Evolutionary conservation across 208 protist genomes (phyloP).

Genomic region (Vickermania ingenoplastis): DNA sequence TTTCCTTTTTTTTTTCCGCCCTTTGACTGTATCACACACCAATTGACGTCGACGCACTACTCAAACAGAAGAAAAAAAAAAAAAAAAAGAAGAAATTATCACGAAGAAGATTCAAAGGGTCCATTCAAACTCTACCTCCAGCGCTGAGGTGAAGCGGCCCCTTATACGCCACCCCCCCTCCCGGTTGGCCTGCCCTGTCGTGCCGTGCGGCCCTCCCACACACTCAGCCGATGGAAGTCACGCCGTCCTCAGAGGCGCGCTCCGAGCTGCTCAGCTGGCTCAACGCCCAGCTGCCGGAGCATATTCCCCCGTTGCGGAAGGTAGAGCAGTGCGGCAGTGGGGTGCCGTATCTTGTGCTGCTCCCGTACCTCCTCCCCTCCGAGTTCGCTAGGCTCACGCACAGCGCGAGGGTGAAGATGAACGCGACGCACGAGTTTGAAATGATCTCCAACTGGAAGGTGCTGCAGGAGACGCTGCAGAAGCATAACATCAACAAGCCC

Average conservation of each 20-base stretch:
- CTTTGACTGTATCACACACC: too few species aligned
- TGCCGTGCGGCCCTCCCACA: too few species aligned
- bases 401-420: conserved; percentile 84
- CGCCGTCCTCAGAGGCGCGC: conserved; percentile 40
- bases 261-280: conserved; percentile 73
- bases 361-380: conserved; percentile 86
- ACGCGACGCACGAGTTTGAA: conserved; percentile 90
- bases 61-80: too few species aligned
- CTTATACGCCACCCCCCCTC: too few species aligned
- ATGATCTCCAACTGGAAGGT: conserved; percentile 95
- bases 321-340: conserved; percentile 81
- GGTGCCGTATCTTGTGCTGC: conserved; percentile 90
- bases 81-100: too few species aligned
- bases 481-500: conserved; percentile 69
- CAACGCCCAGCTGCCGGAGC: conserved; percentile 37
- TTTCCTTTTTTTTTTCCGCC: too few species aligned
- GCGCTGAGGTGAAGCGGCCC: too few species aligned
- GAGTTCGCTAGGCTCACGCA: conserved; percentile 71
- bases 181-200: too few species aligned
- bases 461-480: conserved; percentile 87
- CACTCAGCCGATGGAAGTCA: conserved; percentile 10
- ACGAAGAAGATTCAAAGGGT: too few species aligned
- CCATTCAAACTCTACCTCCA: too few species aligned
- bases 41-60: too few species aligned
- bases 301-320: conserved; percentile 29